These are phyloP conservation scores for Suillus occidentalis DNA, from an alignment of 768 basidiomycete genomes.

Conservation along the genomic window DNA sequence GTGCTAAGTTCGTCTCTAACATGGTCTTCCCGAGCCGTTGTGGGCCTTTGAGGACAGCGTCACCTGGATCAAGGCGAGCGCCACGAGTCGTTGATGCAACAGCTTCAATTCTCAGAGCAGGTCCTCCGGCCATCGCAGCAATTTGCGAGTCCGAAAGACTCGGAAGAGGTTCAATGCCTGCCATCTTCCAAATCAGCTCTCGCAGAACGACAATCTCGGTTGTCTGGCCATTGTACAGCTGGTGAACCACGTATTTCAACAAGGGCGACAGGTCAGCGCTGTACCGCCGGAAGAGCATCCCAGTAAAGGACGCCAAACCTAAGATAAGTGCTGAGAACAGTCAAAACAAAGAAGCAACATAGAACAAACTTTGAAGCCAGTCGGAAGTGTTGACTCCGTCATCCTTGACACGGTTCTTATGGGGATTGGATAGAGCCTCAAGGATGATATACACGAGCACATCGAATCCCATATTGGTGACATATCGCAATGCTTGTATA, in stretches of 20 bases:
- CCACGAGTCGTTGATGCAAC: constrained; percentile 79
- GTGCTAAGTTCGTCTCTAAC: constrained; percentile 70
- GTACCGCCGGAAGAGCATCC: constrained; percentile 88
- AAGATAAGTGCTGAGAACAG: constrained; percentile 19
- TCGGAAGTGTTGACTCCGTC: constrained; percentile 90
- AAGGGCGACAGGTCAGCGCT: constrained; percentile 80
- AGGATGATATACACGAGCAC: constrained; percentile 86
- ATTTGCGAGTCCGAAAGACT: constrained; percentile 89
- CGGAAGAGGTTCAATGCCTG: constrained; percentile 88
- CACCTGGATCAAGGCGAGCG: constrained; percentile 65
- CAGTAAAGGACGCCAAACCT: constrained; percentile 93
- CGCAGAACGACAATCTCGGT: constrained; percentile 91
- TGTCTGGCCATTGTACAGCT: constrained; percentile 77
- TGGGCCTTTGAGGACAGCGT: constrained; percentile 64
- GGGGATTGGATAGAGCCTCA: constrained; percentile 82
- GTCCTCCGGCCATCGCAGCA: constrained; percentile 87
- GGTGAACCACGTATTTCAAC: constrained; percentile 89
- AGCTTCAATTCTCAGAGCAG: constrained; percentile 82
- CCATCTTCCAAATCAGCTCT: constrained; percentile 94
- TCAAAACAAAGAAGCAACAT: constrained; percentile 4
- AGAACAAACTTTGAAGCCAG: constrained; percentile 84
- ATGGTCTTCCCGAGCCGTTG: constrained; percentile 64
- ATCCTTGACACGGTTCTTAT: constrained; percentile 80
- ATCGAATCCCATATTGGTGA: constrained; percentile 93
- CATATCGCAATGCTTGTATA: constrained; percentile 84